Evolutionary conservation across 2,329 filamentous ascomycete genomes (phyloP).

Genomic region (Ophiostoma perfectum): DNA sequence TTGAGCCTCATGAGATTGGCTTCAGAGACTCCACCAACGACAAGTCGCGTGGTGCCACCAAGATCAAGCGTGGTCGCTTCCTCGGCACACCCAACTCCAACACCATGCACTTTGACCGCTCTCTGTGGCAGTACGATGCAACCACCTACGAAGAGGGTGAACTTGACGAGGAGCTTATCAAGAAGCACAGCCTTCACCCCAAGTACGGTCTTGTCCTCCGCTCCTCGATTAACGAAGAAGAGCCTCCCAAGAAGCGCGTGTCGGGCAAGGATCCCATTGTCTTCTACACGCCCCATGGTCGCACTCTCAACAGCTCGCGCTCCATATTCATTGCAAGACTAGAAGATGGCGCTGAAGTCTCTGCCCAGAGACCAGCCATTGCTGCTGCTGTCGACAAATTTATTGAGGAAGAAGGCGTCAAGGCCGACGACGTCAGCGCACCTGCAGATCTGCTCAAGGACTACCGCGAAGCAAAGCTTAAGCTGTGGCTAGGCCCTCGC

Average conservation of each 20-base stretch:
- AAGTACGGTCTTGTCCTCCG: conserved; percentile 49
- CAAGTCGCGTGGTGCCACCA: conserved; percentile 48
- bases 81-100: conserved; percentile 50
- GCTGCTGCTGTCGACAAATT: conserved; percentile 27
- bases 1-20: conserved; percentile 51
- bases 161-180: conserved; percentile 47
- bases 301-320: conserved; percentile 46
- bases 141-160: conserved; percentile 45
- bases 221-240: conserved; percentile 42
- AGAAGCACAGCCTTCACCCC: conserved; percentile 48
- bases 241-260: conserved; percentile 38
- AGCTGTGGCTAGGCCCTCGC: conserved; percentile 25
- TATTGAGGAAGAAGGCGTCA: conserved; percentile 29
- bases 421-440: conserved; percentile 26
- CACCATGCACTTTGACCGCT: conserved; percentile 51
- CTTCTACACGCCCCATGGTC: conserved; percentile 44
- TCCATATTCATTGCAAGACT: conserved; percentile 33
- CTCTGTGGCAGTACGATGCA: conserved; percentile 49
- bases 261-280: conserved; percentile 46
- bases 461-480: conserved; percentile 23
- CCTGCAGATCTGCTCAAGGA: conserved; percentile 22
- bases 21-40: conserved; percentile 56
- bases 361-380: conserved; percentile 25
- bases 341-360: conserved; percentile 21
- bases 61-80: conserved; percentile 49